Conservation (phyloP, 2,329 filamentous ascomycete genomes). For the Harringtonia aguacate region DNA sequence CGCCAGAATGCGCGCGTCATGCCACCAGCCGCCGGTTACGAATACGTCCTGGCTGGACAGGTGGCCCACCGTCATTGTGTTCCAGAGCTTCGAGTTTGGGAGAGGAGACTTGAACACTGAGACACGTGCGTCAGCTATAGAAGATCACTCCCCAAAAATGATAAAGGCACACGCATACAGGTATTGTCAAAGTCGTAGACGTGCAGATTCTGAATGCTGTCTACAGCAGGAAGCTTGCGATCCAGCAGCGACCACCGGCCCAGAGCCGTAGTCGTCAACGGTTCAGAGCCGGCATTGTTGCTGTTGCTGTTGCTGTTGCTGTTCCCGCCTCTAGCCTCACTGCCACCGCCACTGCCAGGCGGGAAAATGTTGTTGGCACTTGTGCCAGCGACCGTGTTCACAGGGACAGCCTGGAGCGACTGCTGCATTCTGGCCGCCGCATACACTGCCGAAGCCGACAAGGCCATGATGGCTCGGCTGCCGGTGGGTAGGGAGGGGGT, state of each 20-base stretch:
- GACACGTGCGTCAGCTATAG: not conserved
- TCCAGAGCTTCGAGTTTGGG: slow-evolving; percentile 84
- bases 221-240: slow-evolving; percentile 47
- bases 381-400: not conserved
- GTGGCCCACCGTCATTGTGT: slow-evolving; percentile 62
- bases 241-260: slow-evolving; percentile 76
- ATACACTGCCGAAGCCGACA: slow-evolving; percentile 9
- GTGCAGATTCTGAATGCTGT: slow-evolving; percentile 69
- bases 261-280: slow-evolving; percentile 58
- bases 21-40: slow-evolving; percentile 90
- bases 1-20: slow-evolving; percentile 75
- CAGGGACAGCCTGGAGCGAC: not conserved
- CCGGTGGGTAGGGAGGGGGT: not conserved
- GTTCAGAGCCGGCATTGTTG: not conserved
- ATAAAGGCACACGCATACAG: slow-evolving; percentile 38
- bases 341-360: too few relatives aligned
- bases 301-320: not conserved
- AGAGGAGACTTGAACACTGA: slow-evolving; percentile 83
- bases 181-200: slow-evolving; percentile 99
- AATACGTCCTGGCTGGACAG: slow-evolving; percentile 69
- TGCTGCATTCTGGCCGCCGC: not conserved
- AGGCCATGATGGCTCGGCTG: slow-evolving; percentile 2
- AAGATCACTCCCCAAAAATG: not conserved
- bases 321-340: too few relatives aligned
- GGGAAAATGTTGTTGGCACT: too few relatives aligned